Evolutionary conservation across 345 rosid species (phyloP), one percentile per base, ranked within the genome.

Genomic region (Mangifera indica): DNA sequence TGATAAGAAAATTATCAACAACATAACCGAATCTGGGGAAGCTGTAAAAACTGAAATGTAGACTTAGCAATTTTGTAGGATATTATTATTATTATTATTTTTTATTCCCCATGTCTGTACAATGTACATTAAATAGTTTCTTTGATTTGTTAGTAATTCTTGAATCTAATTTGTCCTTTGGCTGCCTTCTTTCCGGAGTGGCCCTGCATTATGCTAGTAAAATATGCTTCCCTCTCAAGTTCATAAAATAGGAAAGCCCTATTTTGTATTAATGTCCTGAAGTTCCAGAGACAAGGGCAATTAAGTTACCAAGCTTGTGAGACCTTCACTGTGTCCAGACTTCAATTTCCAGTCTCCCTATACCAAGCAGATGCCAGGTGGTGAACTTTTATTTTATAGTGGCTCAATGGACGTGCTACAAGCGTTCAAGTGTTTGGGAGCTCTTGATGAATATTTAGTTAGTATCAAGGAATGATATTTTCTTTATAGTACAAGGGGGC

Each of bases 1-100:
- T 37, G 72, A 70, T 79, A 75, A 56, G 45, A 66, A 81, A 66
- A 76, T 73, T 62, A 72, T 54, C 62, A 79, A 73, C 25, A 85
- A 77, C 71, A 73, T 73, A 10, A 20, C 25, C 51, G 48, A 13
- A 26, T 54, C 76, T 3, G 68, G 48, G 67, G 75, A 77, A 79
- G 76, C 72, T 60, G 63, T 67, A 59, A 75, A 76, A 76, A 76
- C 25, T 46, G 71, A 54, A 17, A 61, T 61, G 44, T 40, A 60
- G 71, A 63, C 10, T 20, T 3, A n/a, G 49, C 69, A 73, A 63
- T 80, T 78, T 81, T 82, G 83, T 70, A 29, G 67, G 60, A 66
- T 65, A 9, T 58, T 58, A 10, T 62, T 3, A 11, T 55, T 52
- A 58, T 10, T 1, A 2, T 52, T 11, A n/a, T n/a, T n/a, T 54